A percentile compares a stretch with the other conserved stretches of the same genome.
phyloP scores from a whole-genome alignment of 2,329 filamentous ascomycete genomes.

The Clarireedia homoeocarpa region DNA sequence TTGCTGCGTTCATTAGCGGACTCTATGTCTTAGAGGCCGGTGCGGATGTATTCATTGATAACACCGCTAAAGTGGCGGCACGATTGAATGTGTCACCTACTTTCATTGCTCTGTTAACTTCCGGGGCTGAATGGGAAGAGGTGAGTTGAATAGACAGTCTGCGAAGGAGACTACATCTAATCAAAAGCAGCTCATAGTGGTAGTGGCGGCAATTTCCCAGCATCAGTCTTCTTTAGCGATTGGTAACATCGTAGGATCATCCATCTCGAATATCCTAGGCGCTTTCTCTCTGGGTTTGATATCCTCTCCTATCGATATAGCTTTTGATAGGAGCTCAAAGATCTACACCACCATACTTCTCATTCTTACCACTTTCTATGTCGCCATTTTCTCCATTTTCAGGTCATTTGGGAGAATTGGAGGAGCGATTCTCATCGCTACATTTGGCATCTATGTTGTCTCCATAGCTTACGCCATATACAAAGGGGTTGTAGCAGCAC shows the following conservation, averaged over 20 bases:
- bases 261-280: conserved; percentile 47
- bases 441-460: conserved; percentile 38
- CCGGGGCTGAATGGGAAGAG: conserved; percentile 49
- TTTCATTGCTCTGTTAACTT: conserved; percentile 43
- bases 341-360: conserved; percentile 39
- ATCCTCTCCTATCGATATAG: conserved; percentile 30
- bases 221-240: conserved; percentile 40
- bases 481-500: conserved; percentile 34
- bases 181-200: conserved; percentile 36
- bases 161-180: no score
- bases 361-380: conserved; percentile 34
- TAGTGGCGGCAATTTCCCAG: conserved; percentile 39
- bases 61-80: conserved; percentile 40
- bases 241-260: conserved; percentile 47
- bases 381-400: conserved; percentile 28
- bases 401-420: conserved; percentile 29
- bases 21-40: conserved; percentile 44
- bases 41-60: conserved; percentile 44
- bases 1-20: conserved; percentile 35
- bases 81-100: conserved; percentile 38
- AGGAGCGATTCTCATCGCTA: conserved; percentile 34
- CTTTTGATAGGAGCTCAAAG: conserved; percentile 41
- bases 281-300: conserved; percentile 46
- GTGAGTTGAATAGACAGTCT: conserved; percentile 23
- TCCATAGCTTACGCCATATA: conserved; percentile 39